Evolutionary conservation across 441 rosid species (phyloP), one percentile per base, ranked within the genome.

Genomic region (Pelargonium myrrhifolium): DNA sequence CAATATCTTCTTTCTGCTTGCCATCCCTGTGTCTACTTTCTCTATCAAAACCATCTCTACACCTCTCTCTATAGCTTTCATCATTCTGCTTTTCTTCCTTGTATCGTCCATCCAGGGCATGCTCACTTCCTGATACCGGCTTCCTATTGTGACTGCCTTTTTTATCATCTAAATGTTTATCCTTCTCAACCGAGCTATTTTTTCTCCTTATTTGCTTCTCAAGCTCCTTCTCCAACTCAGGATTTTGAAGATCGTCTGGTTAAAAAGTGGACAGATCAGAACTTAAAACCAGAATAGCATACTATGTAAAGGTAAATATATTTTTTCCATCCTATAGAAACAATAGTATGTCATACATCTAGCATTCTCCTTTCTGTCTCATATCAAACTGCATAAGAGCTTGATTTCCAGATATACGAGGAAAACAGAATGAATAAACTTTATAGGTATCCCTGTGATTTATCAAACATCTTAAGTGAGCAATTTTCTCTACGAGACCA

Each of bases 221-320:
- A 60, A 60, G 64, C 24, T 60, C 64, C 15, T 60, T 60, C 39
- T 24, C 64, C 39, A 26, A 26, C 35, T 60, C n/a, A 60, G 64
- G 12, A 6, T 60, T 60, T 24, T 14, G 35, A 11, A 24, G 39
- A 10, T 60, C 39, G 24, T 60, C 39, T 60, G 24, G 64, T 10
- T 28, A 47, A 47, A 10, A 47, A 0, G 17, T n/a, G 0, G 53
- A 47, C 53, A 47, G 53, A 9, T 10, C 3, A 10, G 53, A 11
- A 47, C 6, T 11, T 10, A 47, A 47, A 47, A 12, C 6, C 53
- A 47, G 14, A 47, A 47, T 6, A 59, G 63, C 26, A 18, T 55
- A 9, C 60, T 55, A 10, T 55, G 60, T 55, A 55, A 55, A 55
- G 24, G 60, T 18, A 55, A 8, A 55, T 17, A 17, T 4, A 20